phyloP scores from a whole-genome alignment of 2,329 filamentous ascomycete species.

The Arthrocladium fulminans region DNA sequence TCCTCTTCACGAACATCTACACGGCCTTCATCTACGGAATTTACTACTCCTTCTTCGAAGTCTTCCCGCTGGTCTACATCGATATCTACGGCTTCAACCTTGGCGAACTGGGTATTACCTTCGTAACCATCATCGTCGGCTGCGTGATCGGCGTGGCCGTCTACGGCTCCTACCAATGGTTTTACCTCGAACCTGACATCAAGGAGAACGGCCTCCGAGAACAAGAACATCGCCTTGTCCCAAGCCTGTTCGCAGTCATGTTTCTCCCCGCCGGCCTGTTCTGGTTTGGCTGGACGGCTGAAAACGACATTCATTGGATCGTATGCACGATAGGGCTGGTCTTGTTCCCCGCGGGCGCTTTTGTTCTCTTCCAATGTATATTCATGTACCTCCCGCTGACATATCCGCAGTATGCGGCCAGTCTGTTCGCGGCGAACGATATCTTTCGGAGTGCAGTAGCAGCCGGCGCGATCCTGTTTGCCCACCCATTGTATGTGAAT shows the following conservation, averaged over 20 bases:
- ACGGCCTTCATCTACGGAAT: constrained; percentile 47
- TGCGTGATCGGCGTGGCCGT: constrained; percentile 44
- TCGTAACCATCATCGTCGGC: constrained; percentile 52
- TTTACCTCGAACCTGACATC: constrained; percentile 43
- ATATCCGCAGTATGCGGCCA: constrained; percentile 23
- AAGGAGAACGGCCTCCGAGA: constrained; percentile 40
- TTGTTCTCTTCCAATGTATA: constrained; percentile 24
- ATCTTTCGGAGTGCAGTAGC: constrained; percentile 27
- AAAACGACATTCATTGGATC: constrained; percentile 59
- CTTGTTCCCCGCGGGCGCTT: constrained; percentile 18
- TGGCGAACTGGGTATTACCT: constrained; percentile 51
- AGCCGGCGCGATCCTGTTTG: constrained; percentile 30
- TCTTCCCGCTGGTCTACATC: constrained; percentile 57
- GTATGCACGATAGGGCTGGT: constrained; percentile 18
- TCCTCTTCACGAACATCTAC: constrained; percentile 55
- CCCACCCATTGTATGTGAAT: constrained; percentile 29
- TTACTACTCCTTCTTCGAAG: constrained; percentile 52
- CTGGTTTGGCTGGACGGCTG: constrained; percentile 62
- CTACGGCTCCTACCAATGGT: constrained; percentile 47
- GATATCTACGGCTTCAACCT: constrained; percentile 52
- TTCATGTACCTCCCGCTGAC: constrained; percentile 23
- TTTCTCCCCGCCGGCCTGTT: constrained; percentile 69
- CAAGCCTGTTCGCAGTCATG: constrained; percentile 46
- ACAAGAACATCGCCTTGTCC: constrained; percentile 45
- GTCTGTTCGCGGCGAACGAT: constrained; percentile 24